Conservation (phyloP, 2,329 filamentous ascomycete genomes). For the Emmonsia crescens region DNA sequence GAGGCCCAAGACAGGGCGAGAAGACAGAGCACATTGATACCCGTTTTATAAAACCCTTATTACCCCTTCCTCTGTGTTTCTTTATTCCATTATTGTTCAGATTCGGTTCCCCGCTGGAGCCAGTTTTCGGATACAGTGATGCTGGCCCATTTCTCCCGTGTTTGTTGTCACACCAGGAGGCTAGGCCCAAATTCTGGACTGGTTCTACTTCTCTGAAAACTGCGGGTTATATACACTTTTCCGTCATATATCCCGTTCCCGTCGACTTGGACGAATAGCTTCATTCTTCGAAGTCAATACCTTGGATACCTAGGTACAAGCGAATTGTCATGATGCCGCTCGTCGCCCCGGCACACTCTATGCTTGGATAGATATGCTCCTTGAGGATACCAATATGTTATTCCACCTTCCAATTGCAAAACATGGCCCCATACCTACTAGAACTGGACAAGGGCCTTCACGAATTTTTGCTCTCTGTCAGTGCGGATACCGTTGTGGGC, state of each 20-base stretch:
- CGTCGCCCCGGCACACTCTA: background rate
- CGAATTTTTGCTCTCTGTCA: background rate
- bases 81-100: background rate
- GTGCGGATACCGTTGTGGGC: background rate
- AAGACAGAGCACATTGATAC: background rate
- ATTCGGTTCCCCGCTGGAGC: background rate
- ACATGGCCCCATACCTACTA: background rate
- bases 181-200: background rate
- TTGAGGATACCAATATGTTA: background rate
- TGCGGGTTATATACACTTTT: background rate
- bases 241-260: background rate
- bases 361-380: background rate
- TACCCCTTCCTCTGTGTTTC: background rate
- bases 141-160: background rate
- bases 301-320: background rate
- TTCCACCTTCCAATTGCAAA: background rate
- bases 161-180: constrained; percentile 1
- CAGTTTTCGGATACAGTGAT: background rate
- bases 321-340: background rate
- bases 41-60: background rate
- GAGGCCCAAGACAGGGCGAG: constrained; percentile 5
- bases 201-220: background rate
- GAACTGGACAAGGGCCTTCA: background rate
- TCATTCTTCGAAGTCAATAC: background rate
- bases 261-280: background rate